Base-by-base conservation (phyloP, 225 moss, liverwort and hornwort genomes). In the Sphagnum tenellum region DNA sequence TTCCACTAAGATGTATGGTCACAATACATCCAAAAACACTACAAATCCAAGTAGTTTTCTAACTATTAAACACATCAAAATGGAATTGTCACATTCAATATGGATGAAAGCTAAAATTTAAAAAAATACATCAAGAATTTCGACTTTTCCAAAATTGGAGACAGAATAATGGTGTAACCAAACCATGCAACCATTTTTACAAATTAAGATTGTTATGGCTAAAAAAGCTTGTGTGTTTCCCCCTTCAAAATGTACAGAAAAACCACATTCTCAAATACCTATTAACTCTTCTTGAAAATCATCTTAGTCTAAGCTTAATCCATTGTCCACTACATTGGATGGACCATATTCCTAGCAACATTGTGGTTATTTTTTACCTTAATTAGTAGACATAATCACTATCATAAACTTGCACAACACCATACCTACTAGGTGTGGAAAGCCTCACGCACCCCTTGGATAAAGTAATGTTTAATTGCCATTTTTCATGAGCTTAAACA, bases 371-470 rank as follows among this genome's bases (percentile, higher is more conserved):
- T n/a, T n/a, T 29, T 29, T 0, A 29, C 29, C 52, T 52, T 52
- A 52, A 52, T 9, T 5, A 6, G 0, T 52, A 9, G 9, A 52
- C 52, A 0, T 9, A 9, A 6, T 52, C 52, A 52, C 45, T 3
- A 46, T 46, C 46, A 46, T 11, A 7, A 44, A 46, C 9, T 48
- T 45, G 9, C 4, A 57, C 4, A 12, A 13, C 12, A n/a, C 47
- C 7, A 64, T 67, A 98, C 96, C 90, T 98, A 93, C 72, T 78
- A 85, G 64, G 29, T 29, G 29, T 93, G 90, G 2, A 98, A 73
- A 51, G 93, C 90, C 78, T 98, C 96, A 5, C 96, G 89, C 93
- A 46, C 96, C 93, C 54, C 96, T 90, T 11, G 96, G 96, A 75
- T 98, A 98, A 3, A 98, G 63, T 66, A 98, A 73, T 5, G 79